Evolutionary conservation across 1,284 basidiomycete genomes (phyloP).

Genomic region (Tilletia horrida): DNA sequence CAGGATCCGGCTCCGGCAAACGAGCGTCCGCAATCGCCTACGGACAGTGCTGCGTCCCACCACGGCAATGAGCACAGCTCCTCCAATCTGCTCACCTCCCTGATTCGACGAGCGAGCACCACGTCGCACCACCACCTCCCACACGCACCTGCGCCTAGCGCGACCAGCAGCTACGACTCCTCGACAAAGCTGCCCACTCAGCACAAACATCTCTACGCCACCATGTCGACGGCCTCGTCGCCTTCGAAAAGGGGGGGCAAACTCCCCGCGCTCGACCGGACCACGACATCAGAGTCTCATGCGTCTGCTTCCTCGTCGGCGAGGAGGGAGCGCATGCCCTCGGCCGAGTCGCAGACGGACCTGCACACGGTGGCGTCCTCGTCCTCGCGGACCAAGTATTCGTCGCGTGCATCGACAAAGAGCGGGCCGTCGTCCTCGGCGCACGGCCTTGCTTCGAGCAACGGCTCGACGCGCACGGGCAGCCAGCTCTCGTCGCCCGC

Average conservation of each 20-base stretch:
- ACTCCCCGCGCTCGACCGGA: background rate
- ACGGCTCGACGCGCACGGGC: background rate
- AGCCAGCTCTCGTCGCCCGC: slow-evolving; percentile 1
- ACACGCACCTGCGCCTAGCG: background rate
- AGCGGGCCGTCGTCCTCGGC: slow-evolving; percentile 4
- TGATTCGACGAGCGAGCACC: slow-evolving; percentile 6
- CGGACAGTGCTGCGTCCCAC: background rate
- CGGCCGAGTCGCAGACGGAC: background rate
- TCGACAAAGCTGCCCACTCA: background rate
- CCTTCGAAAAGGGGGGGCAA: background rate
- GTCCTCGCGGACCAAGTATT: slow-evolving; percentile 9
- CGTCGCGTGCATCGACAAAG: background rate
- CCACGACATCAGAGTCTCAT: background rate
- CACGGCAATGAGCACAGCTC: background rate
- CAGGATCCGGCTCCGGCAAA: background rate
- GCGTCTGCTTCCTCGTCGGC: background rate
- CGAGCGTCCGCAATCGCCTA: background rate
- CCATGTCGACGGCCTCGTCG: background rate
- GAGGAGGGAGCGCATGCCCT: background rate
- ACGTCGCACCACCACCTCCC: background rate
- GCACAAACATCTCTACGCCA: background rate
- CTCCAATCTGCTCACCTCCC: background rate
- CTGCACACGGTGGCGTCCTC: background rate
- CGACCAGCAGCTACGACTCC: background rate
- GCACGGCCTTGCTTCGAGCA: background rate